Percentiles rank a stretch among this genome's conserved stretches.
Conservation (phyloP, 2,329 filamentous ascomycete species). For the Penicillium sp. region DNA sequence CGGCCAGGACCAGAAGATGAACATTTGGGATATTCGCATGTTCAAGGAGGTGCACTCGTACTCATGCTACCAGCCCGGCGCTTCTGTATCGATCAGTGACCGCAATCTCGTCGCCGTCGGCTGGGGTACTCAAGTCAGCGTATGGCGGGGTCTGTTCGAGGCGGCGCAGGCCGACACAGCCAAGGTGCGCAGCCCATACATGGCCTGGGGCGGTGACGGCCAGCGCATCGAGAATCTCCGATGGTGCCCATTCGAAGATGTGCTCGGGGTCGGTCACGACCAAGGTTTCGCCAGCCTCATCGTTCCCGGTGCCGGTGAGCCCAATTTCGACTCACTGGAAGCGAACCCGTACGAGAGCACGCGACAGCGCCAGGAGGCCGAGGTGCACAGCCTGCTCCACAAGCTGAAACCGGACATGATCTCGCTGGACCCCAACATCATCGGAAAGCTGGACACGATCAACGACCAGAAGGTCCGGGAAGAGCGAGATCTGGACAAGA, state of each 20-base stretch:
- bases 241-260: slow-evolving; percentile 95
- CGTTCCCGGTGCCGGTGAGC: slow-evolving; percentile 91
- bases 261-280: slow-evolving; percentile 82
- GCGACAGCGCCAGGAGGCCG: slow-evolving; percentile 88
- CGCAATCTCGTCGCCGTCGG: slow-evolving; percentile 83
- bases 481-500: slow-evolving; percentile 78
- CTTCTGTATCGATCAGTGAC: slow-evolving; percentile 85
- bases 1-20: slow-evolving; percentile 86
- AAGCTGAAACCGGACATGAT: slow-evolving; percentile 98
- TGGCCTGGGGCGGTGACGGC: slow-evolving; percentile 89
- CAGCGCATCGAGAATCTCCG: slow-evolving; percentile 75
- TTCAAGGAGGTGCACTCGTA: slow-evolving; percentile 92
- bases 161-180: slow-evolving; percentile 70
- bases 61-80: slow-evolving; percentile 77
- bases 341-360: slow-evolving; percentile 91
- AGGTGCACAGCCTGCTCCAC: slow-evolving; percentile 87
- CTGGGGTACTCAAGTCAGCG: slow-evolving; percentile 83
- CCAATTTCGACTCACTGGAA: slow-evolving; percentile 93
- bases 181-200: slow-evolving; percentile 85
- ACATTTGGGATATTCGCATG: slow-evolving; percentile 94
- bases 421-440: slow-evolving; percentile 84
- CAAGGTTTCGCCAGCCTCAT: slow-evolving; percentile 87
- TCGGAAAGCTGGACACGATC: slow-evolving; percentile 82
- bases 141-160: slow-evolving; percentile 89
- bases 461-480: slow-evolving; percentile 75